Conservation (phyloP, 2,329 filamentous ascomycete genomes). For the Trichoderma sp. region DNA sequence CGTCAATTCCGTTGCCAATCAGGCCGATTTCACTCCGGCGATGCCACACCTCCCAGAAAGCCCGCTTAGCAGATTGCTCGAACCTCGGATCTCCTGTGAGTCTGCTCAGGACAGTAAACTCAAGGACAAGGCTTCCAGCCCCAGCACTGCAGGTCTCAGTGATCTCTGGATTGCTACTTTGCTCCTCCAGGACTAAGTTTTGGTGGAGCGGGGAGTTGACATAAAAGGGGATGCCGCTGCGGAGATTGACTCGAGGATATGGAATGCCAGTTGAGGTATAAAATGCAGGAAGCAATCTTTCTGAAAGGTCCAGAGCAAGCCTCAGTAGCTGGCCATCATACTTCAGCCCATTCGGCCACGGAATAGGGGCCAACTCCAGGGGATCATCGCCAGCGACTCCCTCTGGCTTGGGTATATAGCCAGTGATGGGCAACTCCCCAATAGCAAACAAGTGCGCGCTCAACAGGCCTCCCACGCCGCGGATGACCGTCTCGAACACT, state of each 20-base stretch:
- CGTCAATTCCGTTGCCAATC: constrained; percentile 89
- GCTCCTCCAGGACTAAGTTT: constrained; percentile 37
- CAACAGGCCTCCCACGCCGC: constrained; percentile 84
- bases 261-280: constrained; percentile 88
- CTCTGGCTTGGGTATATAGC: constrained; percentile 62
- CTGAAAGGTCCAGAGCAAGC: constrained; percentile 82
- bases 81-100: constrained; percentile 86
- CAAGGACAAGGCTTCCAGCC: constrained; percentile 90
- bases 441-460: constrained; percentile 93
- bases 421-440: constrained; percentile 82
- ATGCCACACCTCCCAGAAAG: constrained; percentile 97
- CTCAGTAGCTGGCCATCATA: constrained; percentile 90
- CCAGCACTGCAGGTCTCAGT: constrained; percentile 97
- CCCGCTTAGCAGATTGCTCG: constrained; percentile 83
- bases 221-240: constrained; percentile 90
- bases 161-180: constrained; percentile 62
- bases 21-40: constrained; percentile 82
- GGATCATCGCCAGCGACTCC: constrained; percentile 37
- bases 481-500: constrained; percentile 96
- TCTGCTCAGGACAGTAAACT: constrained; percentile 88
- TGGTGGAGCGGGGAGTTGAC: constrained; percentile 77
- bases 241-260: constrained; percentile 90
- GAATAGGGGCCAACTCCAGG: constrained; percentile 57
- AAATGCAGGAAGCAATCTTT: constrained; percentile 86
- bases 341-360: constrained; percentile 74